Evolutionary conservation across 2,329 filamentous ascomycete species (phyloP).

Genomic region (Berkeleyomyces rouxiae): DNA sequence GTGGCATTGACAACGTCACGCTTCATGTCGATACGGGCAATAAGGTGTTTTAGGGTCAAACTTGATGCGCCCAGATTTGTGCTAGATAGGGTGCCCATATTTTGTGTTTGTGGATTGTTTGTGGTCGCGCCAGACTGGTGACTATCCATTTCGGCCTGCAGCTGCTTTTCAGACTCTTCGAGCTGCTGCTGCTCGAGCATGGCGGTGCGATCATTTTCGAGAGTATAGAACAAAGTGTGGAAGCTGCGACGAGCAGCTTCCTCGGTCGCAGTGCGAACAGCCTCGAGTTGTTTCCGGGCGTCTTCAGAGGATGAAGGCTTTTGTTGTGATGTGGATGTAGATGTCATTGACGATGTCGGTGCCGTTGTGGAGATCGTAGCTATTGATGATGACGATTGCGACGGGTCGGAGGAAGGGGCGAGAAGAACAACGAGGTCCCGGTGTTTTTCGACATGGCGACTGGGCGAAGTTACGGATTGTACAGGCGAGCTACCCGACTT

Average conservation of each 20-base stretch:
- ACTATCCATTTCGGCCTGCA: conserved; percentile 85
- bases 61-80: conserved; percentile 93
- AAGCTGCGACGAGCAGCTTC: conserved; percentile 81
- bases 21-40: conserved; percentile 87
- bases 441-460: conserved; percentile 9
- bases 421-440: conserved; percentile 12
- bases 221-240: conserved; percentile 82
- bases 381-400: not conserved
- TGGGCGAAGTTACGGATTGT: conserved; percentile 44
- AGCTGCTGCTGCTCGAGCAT: conserved; percentile 97
- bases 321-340: conserved; percentile 28
- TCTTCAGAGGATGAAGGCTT: conserved; percentile 62
- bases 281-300: conserved; percentile 81
- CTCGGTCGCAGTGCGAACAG: conserved; percentile 78
- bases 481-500: conserved; percentile 53
- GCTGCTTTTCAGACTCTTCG: conserved; percentile 88
- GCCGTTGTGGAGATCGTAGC: not conserved
- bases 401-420: conserved; percentile 1
- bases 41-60: conserved; percentile 89
- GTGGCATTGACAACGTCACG: conserved; percentile 79
- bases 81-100: conserved; percentile 62
- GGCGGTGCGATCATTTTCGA: conserved; percentile 86
- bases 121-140: conserved; percentile 35
- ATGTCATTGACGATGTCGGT: conserved; percentile 24
- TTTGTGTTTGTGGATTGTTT: conserved; percentile 30